A percentile compares a stretch with the other conserved stretches of the same genome.
Evolutionary conservation across 2,329 filamentous ascomycete species (phyloP).

Genomic region (Paramyrothecium roridum): DNA sequence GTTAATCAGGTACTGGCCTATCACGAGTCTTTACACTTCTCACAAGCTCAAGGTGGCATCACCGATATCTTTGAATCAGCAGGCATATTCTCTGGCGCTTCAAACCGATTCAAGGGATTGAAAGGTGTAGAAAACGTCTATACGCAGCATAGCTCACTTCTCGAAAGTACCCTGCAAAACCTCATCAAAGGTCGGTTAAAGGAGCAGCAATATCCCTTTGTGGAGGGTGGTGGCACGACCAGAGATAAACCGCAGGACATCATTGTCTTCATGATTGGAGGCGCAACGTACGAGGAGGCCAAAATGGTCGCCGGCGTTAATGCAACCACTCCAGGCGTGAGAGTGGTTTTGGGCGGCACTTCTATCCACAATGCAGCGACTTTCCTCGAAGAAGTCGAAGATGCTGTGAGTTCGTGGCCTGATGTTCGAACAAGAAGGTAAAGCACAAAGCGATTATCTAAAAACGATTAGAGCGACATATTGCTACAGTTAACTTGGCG

Average conservation of each 20-base stretch:
- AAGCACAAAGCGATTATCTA: not conserved
- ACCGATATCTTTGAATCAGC: constrained; percentile 89
- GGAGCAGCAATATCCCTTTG: constrained; percentile 87
- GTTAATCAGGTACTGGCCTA: constrained; percentile 82
- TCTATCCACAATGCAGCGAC: constrained; percentile 81
- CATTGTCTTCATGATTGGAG: constrained; percentile 90
- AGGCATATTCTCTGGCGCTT: constrained; percentile 85
- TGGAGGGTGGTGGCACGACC: constrained; percentile 82
- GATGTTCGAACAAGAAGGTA: constrained; percentile 44
- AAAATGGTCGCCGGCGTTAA: constrained; percentile 96
- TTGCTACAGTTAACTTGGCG: too few relatives aligned
- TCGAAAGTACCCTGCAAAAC: constrained; percentile 86
- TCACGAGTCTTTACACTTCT: constrained; percentile 79
- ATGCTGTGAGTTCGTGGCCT: constrained; percentile 84
- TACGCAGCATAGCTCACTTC: constrained; percentile 87
- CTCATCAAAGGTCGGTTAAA: constrained; percentile 87
- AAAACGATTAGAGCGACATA: not conserved
- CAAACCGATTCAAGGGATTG: constrained; percentile 86
- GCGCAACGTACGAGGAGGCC: constrained; percentile 93
- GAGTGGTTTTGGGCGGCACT: constrained; percentile 87
- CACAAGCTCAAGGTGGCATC: constrained; percentile 72
- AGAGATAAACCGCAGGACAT: constrained; percentile 96
- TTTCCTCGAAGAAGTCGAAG: constrained; percentile 89
- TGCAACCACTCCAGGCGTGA: constrained; percentile 80
- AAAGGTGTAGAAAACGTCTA: constrained; percentile 99